Percentiles rank a stretch among this genome's conserved stretches.
Conservation (phyloP, 495 filamentous ascomycete species). For the Schizothecium vesticola region DNA sequence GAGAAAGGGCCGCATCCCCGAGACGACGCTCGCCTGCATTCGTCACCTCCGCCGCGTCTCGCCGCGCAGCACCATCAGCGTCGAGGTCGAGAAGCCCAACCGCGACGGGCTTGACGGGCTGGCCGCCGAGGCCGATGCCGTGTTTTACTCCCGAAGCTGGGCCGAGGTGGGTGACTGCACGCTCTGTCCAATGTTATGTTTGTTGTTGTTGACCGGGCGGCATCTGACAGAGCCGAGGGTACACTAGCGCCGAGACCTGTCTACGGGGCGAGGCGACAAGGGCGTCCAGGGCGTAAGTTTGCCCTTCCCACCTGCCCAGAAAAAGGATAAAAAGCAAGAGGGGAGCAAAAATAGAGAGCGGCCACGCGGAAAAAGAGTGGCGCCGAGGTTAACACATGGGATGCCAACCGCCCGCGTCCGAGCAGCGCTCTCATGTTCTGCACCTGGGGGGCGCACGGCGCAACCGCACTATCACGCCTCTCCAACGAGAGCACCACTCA, state of each 20-base stretch:
- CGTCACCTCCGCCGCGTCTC: constrained; percentile 46
- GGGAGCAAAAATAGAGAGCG: not conserved
- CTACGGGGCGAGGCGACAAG: constrained; percentile 25
- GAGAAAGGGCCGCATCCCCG: constrained; percentile 60
- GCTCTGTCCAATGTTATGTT: not conserved
- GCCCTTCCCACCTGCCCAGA: not conserved
- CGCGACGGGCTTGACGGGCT: constrained; percentile 55
- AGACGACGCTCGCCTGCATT: constrained; percentile 58
- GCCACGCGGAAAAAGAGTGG: not conserved
- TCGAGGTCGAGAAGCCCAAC: constrained; percentile 66
- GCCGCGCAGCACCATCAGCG: constrained; percentile 51
- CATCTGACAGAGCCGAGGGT: constrained; percentile 26
- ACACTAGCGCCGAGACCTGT: constrained; percentile 30
- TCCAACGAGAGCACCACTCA: constrained; percentile 38
- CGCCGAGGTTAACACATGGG: not conserved
- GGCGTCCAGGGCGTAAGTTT: constrained; percentile 27
- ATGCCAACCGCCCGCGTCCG: not conserved
- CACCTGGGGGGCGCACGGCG: constrained; percentile 64
- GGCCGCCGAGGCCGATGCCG: constrained; percentile 58
- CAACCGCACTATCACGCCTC: constrained; percentile 41
- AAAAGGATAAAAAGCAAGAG: not conserved
- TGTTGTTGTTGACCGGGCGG: not conserved
- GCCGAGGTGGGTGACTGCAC: constrained; percentile 48
- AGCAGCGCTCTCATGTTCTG: constrained; percentile 54
- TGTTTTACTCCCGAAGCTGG: constrained; percentile 69